These are phyloP conservation scores for Hyaloscypha hepaticicola DNA, from an alignment of 495 filamentous ascomycete species.

Conservation along the genomic window DNA sequence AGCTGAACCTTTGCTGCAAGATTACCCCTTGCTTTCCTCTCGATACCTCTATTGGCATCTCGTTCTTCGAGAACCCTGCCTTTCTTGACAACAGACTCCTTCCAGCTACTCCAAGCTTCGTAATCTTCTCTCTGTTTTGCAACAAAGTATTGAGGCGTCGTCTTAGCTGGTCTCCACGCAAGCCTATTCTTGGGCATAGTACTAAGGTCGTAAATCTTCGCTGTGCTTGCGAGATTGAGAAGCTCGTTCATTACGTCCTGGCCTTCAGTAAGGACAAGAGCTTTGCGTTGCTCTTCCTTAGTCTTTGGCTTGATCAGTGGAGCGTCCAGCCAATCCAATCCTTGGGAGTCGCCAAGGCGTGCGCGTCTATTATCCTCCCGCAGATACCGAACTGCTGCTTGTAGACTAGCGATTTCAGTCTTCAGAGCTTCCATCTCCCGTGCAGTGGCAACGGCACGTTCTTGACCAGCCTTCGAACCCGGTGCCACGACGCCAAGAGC, in stretches of 20 bases:
- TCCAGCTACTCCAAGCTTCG: slow-evolving; percentile 61
- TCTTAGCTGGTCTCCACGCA: slow-evolving; percentile 59
- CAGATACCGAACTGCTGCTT: slow-evolving; percentile 75
- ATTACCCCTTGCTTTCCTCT: slow-evolving; percentile 35
- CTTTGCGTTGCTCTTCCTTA: slow-evolving; percentile 54
- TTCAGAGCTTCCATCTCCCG: slow-evolving; percentile 74
- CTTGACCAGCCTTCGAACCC: slow-evolving; percentile 45
- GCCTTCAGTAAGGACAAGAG: slow-evolving; percentile 63
- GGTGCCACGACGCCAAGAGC: slow-evolving; percentile 51
- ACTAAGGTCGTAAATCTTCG: slow-evolving; percentile 56
- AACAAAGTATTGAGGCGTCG: slow-evolving; percentile 58
- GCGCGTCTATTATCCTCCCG: slow-evolving; percentile 73
- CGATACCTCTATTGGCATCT: slow-evolving; percentile 24
- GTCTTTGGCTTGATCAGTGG: slow-evolving; percentile 54
- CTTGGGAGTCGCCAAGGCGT: slow-evolving; percentile 58
- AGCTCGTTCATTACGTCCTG: slow-evolving; percentile 70
- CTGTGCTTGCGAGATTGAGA: slow-evolving; percentile 61
- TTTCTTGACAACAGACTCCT: slow-evolving; percentile 49
- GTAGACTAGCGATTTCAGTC: slow-evolving; percentile 65
- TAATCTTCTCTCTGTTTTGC: slow-evolving; percentile 59
- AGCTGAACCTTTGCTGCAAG: slow-evolving; percentile 50
- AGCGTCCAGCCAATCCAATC: slow-evolving; percentile 63
- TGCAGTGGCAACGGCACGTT: slow-evolving; percentile 64
- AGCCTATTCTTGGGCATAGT: slow-evolving; percentile 51
- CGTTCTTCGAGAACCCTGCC: slow-evolving; percentile 36